A percentile compares a stretch with the other conserved stretches of the same genome.
phyloP scores from a whole-genome alignment of 2,329 filamentous ascomycete species.

The Phialophora verrucosa region DNA sequence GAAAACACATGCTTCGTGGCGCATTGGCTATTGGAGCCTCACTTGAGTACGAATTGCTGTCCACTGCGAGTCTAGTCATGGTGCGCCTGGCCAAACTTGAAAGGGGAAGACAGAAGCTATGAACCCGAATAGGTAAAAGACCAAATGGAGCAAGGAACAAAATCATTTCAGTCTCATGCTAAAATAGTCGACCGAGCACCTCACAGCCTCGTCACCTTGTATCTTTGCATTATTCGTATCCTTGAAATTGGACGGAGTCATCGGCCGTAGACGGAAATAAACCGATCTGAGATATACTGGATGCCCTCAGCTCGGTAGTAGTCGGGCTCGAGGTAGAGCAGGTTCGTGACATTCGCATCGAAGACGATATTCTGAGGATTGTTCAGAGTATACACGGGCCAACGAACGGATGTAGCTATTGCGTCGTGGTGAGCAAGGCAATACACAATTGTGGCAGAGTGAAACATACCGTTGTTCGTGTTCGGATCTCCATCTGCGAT shows the following conservation, averaged over 20 bases:
- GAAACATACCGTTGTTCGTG: conserved; percentile 34
- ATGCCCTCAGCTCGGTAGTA: conserved; percentile 50
- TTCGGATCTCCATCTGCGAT: conserved; percentile 55
- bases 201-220: not conserved
- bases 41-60: not conserved
- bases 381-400: conserved; percentile 53
- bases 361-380: conserved; percentile 56
- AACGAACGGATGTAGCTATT: conserved; percentile 41
- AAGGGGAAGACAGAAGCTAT: not conserved
- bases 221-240: not conserved
- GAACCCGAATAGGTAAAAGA: not conserved
- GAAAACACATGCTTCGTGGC: not conserved
- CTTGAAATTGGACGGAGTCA: not conserved
- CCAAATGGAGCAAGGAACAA: not conserved
- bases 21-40: not conserved
- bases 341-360: conserved; percentile 54
- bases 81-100: not conserved
- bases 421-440: not conserved
- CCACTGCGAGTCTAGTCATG: not conserved
- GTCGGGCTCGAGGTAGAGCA: conserved; percentile 52
- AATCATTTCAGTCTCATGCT: not conserved
- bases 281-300: conserved; percentile 28
- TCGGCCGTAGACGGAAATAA: conserved; percentile 22
- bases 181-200: not conserved
- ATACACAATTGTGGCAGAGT: not conserved